Evolutionary conservation across 176 grass and related monocot species (phyloP).

Genomic region (Hsuehochloa calcarea): DNA sequence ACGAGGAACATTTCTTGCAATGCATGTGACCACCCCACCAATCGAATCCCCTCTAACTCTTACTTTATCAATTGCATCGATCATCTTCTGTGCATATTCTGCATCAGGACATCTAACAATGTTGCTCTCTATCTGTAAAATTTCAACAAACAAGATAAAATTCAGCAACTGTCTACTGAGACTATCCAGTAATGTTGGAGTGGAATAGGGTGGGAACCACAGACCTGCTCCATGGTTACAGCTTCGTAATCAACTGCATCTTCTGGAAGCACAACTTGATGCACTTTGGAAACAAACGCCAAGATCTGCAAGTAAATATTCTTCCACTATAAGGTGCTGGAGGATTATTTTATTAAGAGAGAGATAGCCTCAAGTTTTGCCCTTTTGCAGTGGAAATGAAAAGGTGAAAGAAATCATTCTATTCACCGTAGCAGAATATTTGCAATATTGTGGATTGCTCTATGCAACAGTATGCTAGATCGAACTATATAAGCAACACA

Average conservation of each 20-base stretch:
- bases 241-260: slow-evolving; percentile 79
- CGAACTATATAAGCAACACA: not conserved
- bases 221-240: slow-evolving; percentile 77
- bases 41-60: slow-evolving; percentile 87
- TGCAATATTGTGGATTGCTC: not conserved
- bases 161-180: slow-evolving; percentile 26
- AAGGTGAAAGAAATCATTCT: not conserved
- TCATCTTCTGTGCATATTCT: slow-evolving; percentile 98
- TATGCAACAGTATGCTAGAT: not conserved
- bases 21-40: slow-evolving; percentile 94
- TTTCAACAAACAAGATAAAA: slow-evolving; percentile 26
- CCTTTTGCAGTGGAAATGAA: slow-evolving; percentile 14
- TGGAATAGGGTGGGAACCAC: slow-evolving; percentile 25
- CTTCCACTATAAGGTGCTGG: not conserved
- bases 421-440: not conserved
- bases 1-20: slow-evolving; percentile 94
- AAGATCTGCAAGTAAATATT: slow-evolving; percentile 53
- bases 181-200: slow-evolving; percentile 10
- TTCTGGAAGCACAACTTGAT: slow-evolving; percentile 88
- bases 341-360: slow-evolving; percentile 3
- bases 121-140: slow-evolving; percentile 92
- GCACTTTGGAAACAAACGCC: slow-evolving; percentile 97
- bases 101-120: slow-evolving; percentile 91
- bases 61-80: slow-evolving; percentile 83
- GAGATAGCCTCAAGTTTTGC: not conserved